A percentile compares a stretch with the other conserved stretches of the same genome.
phyloP scores from a whole-genome alignment of 1,139 yeast species.

The Blastobotrys petasosporus region DNA sequence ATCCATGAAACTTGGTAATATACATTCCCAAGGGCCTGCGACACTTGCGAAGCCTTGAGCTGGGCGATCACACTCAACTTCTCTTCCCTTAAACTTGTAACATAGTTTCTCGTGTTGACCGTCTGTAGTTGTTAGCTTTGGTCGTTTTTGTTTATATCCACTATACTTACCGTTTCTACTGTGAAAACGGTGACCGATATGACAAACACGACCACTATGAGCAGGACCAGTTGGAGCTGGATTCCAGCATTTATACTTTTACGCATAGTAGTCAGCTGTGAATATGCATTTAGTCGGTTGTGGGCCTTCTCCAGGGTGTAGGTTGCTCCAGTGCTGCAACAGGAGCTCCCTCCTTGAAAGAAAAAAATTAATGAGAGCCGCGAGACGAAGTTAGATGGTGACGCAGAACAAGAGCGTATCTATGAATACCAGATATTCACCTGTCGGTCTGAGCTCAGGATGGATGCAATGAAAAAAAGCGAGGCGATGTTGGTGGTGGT shows the following conservation, averaged over 20 bases:
- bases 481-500: too few relatives aligned
- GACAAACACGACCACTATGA: constrained; percentile 71
- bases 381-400: too few relatives aligned
- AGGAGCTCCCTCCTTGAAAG: too few relatives aligned
- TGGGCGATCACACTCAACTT: constrained; percentile 72
- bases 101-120: constrained; percentile 63
- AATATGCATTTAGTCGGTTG: not conserved
- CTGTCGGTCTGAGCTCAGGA: too few relatives aligned
- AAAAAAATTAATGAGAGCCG: too few relatives aligned
- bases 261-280: constrained; percentile 13
- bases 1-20: constrained; percentile 69
- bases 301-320: too few relatives aligned
- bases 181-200: constrained; percentile 72
- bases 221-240: constrained; percentile 65
- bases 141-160: constrained; percentile 15
- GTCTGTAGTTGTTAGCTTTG: constrained; percentile 37
- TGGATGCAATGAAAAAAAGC: too few relatives aligned
- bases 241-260: constrained; percentile 32
- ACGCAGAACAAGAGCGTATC: too few relatives aligned
- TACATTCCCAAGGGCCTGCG: constrained; percentile 56
- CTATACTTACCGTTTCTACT: constrained; percentile 47
- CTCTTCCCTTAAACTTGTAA: constrained; percentile 59
- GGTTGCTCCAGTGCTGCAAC: too few relatives aligned
- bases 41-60: constrained; percentile 71
- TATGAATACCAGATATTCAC: too few relatives aligned